Percentiles rank a stretch among this genome's conserved stretches.
Evolutionary conservation across 768 basidiomycete genomes (phyloP).

Genomic region (Tylopilus felleus): DNA sequence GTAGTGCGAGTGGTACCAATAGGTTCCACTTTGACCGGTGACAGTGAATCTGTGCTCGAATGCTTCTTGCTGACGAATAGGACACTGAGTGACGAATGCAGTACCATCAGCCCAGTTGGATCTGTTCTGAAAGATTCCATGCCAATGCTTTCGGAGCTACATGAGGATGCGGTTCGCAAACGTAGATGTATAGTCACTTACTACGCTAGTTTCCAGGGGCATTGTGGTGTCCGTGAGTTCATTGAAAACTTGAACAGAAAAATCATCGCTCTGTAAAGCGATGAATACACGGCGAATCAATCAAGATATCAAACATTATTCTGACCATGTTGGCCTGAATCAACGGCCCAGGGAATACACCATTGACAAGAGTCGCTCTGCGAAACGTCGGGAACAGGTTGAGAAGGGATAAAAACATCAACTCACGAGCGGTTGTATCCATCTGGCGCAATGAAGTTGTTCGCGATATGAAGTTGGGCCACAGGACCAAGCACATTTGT

Average conservation of each 20-base stretch:
- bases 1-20: conserved; percentile 47
- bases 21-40: conserved; percentile 40
- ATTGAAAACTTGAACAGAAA: conserved; percentile 44
- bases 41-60: conserved; percentile 38
- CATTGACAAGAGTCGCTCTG: conserved; percentile 43
- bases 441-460: conserved; percentile 44
- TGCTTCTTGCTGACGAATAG: conserved; percentile 31
- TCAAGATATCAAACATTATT: background rate
- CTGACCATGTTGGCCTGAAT: conserved; percentile 38
- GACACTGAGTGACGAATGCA: conserved; percentile 43
- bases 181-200: conserved; percentile 11
- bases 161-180: conserved; percentile 16
- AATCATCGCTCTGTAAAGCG: conserved; percentile 33
- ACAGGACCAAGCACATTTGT: conserved; percentile 17
- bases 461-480: conserved; percentile 33
- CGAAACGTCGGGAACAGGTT: background rate
- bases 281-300: background rate
- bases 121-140: conserved; percentile 26
- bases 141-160: conserved; percentile 29
- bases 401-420: background rate
- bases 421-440: conserved; percentile 42
- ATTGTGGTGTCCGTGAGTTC: conserved; percentile 44
- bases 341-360: conserved; percentile 45
- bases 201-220: conserved; percentile 44
- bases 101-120: conserved; percentile 37